Conservation (phyloP, 768 basidiomycete species). For the Boletus eberwhitei region DNA sequence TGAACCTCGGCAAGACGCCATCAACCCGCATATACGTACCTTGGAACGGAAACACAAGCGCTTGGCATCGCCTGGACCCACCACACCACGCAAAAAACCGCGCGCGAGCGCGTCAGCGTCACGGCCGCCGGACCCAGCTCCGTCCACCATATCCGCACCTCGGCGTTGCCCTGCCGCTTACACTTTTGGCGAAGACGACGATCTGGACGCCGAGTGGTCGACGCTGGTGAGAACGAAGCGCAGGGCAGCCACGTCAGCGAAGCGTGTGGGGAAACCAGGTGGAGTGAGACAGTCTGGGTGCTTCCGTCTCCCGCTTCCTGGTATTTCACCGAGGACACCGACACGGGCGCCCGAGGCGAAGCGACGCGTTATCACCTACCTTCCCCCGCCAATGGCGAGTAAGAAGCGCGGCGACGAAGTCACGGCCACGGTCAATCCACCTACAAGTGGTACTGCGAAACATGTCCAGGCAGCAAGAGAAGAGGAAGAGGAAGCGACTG, state of each 20-base stretch:
- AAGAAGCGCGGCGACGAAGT: background rate
- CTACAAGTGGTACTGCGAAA: background rate
- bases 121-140: background rate
- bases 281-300: conserved; percentile 17
- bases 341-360: background rate
- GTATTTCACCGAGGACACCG: background rate
- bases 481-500: conserved; percentile 1
- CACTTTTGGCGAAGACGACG: conserved; percentile 15
- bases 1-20: background rate
- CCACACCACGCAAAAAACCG: background rate
- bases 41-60: conserved; percentile 4
- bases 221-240: conserved; percentile 3
- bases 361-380: conserved; percentile 28
- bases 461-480: background rate
- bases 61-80: conserved; percentile 1
- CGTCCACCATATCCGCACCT: background rate
- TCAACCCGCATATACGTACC: conserved; percentile 7
- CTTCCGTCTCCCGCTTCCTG: conserved; percentile 21
- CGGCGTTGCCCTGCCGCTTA: conserved; percentile 13
- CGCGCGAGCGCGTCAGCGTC: background rate
- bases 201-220: conserved; percentile 23
- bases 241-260: background rate
- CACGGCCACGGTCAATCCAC: background rate
- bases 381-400: conserved; percentile 23
- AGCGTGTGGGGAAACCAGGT: background rate